These are phyloP conservation scores for Zasmidium citrigriseum DNA, from an alignment of 2,329 filamentous ascomycete genomes.

Conservation along the genomic window DNA sequence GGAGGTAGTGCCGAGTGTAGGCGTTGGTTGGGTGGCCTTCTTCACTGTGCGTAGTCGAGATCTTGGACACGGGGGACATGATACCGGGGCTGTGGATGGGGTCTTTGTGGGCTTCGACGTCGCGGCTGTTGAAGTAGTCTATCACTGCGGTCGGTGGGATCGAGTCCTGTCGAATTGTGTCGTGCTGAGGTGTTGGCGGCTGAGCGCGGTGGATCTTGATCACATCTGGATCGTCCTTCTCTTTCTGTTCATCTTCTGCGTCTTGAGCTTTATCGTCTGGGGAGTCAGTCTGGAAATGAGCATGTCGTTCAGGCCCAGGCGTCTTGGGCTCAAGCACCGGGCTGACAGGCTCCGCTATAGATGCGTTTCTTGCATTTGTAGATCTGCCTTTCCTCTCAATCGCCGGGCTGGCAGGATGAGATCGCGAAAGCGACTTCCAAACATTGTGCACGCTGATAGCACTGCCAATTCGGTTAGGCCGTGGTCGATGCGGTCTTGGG, in stretches of 20 bases:
- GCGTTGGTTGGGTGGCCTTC: constrained; percentile 20
- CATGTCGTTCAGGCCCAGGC: constrained; percentile 14
- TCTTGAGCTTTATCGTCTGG: constrained; percentile 1
- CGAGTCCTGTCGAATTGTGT: not conserved
- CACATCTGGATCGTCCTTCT: constrained; percentile 14
- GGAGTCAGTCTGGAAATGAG: constrained; percentile 18
- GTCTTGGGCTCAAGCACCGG: not conserved
- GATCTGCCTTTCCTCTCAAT: constrained; percentile 13
- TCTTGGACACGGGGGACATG: constrained; percentile 1
- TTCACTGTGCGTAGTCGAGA: constrained; percentile 1
- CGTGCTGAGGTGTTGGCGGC: not conserved
- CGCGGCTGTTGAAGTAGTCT: constrained; percentile 21
- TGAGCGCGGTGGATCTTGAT: constrained; percentile 1
- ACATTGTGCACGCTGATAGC: constrained; percentile 25
- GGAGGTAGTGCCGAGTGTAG: constrained; percentile 72
- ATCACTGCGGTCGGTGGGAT: not conserved
- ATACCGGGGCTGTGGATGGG: not conserved
- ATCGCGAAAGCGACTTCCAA: constrained; percentile 10
- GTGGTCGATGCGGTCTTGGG: constrained; percentile 54
- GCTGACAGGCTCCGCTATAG: constrained; percentile 10
- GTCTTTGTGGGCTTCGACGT: constrained; percentile 1
- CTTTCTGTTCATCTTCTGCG: constrained; percentile 5
- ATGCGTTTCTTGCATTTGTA: constrained; percentile 26
- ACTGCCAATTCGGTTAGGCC: constrained; percentile 3
- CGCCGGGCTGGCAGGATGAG: constrained; percentile 13